phyloP scores from a whole-genome alignment of 352 stramenopile species.

The Phytophthora rubi region DNA sequence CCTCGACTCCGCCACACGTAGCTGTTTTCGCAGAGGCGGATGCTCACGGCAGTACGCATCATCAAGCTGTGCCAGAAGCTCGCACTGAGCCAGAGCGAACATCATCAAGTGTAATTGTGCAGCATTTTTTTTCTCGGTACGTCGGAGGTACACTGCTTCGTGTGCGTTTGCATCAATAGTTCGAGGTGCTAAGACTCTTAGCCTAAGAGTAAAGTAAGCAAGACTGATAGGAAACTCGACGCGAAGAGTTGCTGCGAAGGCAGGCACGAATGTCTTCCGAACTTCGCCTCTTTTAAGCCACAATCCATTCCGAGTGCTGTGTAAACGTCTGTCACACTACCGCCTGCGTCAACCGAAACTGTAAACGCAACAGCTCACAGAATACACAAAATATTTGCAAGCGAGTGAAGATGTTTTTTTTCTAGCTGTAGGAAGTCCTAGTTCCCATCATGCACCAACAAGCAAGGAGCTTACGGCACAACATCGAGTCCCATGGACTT shows the following conservation, averaged over 20 bases:
- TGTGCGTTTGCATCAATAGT: constrained; percentile 32
- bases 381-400: constrained; percentile 16
- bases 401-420: constrained; percentile 29
- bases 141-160: constrained; percentile 8
- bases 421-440: constrained; percentile 24
- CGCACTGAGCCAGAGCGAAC: constrained; percentile 18
- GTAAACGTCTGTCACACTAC: background rate
- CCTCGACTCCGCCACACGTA: constrained; percentile 1
- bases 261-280: constrained; percentile 19
- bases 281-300: constrained; percentile 20
- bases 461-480: constrained; percentile 46
- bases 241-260: constrained; percentile 11
- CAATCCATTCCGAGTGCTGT: constrained; percentile 17
- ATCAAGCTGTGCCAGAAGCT: constrained; percentile 20
- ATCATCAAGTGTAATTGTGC: constrained; percentile 25
- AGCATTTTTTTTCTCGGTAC: constrained; percentile 15
- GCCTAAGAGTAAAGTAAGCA: constrained; percentile 27
- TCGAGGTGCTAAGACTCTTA: constrained; percentile 12
- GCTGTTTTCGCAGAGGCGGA: constrained; percentile 8
- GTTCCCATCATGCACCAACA: background rate
- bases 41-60: constrained; percentile 14
- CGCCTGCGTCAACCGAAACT: too few species aligned
- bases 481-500: constrained; percentile 93
- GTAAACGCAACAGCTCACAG: too few species aligned
- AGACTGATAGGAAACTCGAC: constrained; percentile 19